A percentile compares a stretch with the other conserved stretches of the same genome.
Conservation (phyloP, 345 rosid species). For the Bretschneidera sinensis region DNA sequence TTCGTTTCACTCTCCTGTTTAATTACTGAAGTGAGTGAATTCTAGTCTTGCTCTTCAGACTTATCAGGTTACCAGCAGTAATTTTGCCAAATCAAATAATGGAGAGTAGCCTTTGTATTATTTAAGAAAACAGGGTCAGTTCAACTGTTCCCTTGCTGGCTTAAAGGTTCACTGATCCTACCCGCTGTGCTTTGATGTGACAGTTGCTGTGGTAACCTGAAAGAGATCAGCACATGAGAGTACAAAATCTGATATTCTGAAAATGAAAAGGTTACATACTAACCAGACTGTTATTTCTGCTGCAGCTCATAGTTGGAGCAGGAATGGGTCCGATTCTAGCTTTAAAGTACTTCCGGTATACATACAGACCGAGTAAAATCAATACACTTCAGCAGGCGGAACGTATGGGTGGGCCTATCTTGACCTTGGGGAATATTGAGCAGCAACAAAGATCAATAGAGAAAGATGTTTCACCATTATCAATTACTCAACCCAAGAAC, state of each 20-base stretch:
- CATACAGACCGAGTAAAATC: slow-evolving; percentile 91
- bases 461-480: slow-evolving; percentile 61
- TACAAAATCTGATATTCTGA: too few relatives aligned
- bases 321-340: slow-evolving; percentile 93
- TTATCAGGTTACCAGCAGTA: too few relatives aligned
- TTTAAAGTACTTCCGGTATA: slow-evolving; percentile 74
- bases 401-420: slow-evolving; percentile 86
- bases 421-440: slow-evolving; percentile 78
- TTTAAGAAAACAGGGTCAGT: background rate
- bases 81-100: background rate
- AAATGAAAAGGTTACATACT: background rate
- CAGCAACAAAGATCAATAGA: slow-evolving; percentile 56
- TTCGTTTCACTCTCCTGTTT: background rate
- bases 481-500: slow-evolving; percentile 63
- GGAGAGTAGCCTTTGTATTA: background rate
- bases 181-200: background rate
- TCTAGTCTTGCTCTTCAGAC: background rate
- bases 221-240: background rate
- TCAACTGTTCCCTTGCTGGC: background rate
- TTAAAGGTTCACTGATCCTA: background rate
- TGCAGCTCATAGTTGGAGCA: slow-evolving; percentile 81
- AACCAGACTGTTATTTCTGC: slow-evolving; percentile 2
- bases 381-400: slow-evolving; percentile 93
- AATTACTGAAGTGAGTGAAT: background rate
- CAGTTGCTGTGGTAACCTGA: background rate